Conservation (phyloP, 2,329 filamentous ascomycete species). For the Ophioceras dolichostomum region DNA sequence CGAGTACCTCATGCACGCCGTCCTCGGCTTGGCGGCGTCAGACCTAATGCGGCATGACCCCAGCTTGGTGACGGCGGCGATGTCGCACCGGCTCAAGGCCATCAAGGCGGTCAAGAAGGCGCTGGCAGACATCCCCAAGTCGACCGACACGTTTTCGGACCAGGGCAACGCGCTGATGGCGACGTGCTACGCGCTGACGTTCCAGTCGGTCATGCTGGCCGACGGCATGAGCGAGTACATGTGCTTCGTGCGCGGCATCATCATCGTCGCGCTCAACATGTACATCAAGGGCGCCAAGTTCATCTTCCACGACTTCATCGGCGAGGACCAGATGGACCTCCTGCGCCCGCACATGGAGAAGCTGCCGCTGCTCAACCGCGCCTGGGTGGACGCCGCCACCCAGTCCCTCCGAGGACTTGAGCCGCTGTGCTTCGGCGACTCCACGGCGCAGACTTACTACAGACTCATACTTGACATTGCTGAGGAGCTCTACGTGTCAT, state of each 20-base stretch:
- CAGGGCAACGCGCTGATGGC: conserved; percentile 48
- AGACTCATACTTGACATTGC: conserved; percentile 31
- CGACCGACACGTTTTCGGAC: conserved; percentile 26
- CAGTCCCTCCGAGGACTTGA: conserved; percentile 27
- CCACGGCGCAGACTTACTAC: conserved; percentile 33
- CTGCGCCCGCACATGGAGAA: conserved; percentile 32
- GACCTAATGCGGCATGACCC: conserved; percentile 42
- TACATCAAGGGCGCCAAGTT: conserved; percentile 32
- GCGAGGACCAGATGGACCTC: conserved; percentile 24
- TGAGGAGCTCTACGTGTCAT: conserved; percentile 37
- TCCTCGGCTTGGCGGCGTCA: conserved; percentile 55
- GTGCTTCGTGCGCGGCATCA: conserved; percentile 45
- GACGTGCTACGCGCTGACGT: conserved; percentile 45
- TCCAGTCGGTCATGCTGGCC: conserved; percentile 43
- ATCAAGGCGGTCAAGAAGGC: conserved; percentile 48
- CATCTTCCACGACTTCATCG: conserved; percentile 34
- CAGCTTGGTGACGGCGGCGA: conserved; percentile 41
- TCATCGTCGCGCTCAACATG: conserved; percentile 43
- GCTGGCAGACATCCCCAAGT: conserved; percentile 28
- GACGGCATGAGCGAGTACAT: conserved; percentile 50
- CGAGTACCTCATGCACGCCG: conserved; percentile 59
- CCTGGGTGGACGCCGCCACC: conserved; percentile 33
- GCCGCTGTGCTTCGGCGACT: conserved; percentile 26
- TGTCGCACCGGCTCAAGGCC: conserved; percentile 53
- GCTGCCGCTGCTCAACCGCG: conserved; percentile 30